Percentiles rank a stretch among this genome's conserved stretches.
These are phyloP conservation scores for Rosa rugosa DNA, from an alignment of 306 rosid species.

Conservation along the genomic window DNA sequence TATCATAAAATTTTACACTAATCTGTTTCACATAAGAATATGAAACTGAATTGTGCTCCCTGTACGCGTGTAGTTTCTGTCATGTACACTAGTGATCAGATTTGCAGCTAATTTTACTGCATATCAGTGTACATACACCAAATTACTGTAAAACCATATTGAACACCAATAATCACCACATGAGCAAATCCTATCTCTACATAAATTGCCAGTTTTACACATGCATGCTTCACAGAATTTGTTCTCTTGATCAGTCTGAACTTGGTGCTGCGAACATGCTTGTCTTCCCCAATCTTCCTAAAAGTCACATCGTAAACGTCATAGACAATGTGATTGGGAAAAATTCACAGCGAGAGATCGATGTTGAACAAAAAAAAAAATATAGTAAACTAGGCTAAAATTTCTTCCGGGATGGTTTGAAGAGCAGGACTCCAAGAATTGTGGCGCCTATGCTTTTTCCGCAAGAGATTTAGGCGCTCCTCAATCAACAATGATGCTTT, in stretches of 20 bases:
- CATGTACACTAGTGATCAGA: too few relatives aligned
- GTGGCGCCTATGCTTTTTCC: slow-evolving; percentile 34
- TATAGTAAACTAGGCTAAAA: not conserved
- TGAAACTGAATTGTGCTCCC: not conserved
- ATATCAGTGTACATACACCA: not conserved
- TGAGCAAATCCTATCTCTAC: not conserved
- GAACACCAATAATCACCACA: too few relatives aligned
- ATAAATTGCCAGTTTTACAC: too few relatives aligned
- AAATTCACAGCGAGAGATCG: not conserved
- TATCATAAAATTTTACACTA: too few relatives aligned
- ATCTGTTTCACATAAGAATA: too few relatives aligned
- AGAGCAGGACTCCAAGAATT: slow-evolving; percentile 50
- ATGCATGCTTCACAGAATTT: too few relatives aligned
- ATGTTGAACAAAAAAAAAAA: not conserved
- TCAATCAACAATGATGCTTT: slow-evolving; percentile 24
- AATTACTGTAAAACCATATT: not conserved
- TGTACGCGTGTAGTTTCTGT: not conserved
- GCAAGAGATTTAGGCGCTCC: slow-evolving; percentile 35
- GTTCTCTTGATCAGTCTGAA: not conserved
- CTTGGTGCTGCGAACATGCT: not conserved
- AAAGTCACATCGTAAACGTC: not conserved
- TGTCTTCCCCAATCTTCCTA: not conserved
- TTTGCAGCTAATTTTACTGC: not conserved
- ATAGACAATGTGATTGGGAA: not conserved
- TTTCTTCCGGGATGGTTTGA: slow-evolving; percentile 52